Percentiles rank a stretch among this genome's conserved stretches.
phyloP scores from a whole-genome alignment of 1,139 yeast genomes.

The Protomyces lactucae-debilis region DNA sequence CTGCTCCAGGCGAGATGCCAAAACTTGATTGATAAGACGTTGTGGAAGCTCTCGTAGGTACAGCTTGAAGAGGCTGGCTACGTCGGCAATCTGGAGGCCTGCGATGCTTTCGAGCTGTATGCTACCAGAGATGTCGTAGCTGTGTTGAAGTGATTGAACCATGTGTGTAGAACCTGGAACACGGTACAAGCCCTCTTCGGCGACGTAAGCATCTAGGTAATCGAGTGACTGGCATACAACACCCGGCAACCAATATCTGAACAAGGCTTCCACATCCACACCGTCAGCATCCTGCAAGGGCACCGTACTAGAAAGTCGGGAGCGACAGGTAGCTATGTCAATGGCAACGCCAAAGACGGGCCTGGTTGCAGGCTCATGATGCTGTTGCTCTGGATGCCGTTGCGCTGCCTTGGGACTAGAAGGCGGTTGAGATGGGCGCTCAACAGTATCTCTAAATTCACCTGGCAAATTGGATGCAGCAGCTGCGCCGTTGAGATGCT shows the following conservation, averaged over 20 bases:
- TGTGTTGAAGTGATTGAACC: conserved; percentile 6
- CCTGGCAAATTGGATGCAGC: not conserved
- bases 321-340: not conserved
- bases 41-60: conserved; percentile 56
- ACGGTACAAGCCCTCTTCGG: conserved; percentile 31
- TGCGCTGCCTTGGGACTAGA: not conserved
- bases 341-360: not conserved
- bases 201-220: conserved; percentile 27
- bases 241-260: conserved; percentile 29
- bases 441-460: too few species aligned
- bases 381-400: not conserved
- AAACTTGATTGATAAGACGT: conserved; percentile 47
- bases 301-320: not conserved
- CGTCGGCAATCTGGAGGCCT: conserved; percentile 43
- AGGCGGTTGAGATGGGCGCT: not conserved
- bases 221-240: conserved; percentile 28
- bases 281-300: not conserved
- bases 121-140: conserved; percentile 7
- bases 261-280: not conserved
- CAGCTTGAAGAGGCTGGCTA: conserved; percentile 68
- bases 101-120: not conserved
- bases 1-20: conserved; percentile 48
- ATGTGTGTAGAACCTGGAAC: conserved; percentile 29
- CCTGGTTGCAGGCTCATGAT: not conserved
- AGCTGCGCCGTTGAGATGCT: not conserved